These are phyloP conservation scores for Penicillium sp. DNA, from an alignment of 2,329 filamentous ascomycete genomes.

Conservation along the genomic window DNA sequence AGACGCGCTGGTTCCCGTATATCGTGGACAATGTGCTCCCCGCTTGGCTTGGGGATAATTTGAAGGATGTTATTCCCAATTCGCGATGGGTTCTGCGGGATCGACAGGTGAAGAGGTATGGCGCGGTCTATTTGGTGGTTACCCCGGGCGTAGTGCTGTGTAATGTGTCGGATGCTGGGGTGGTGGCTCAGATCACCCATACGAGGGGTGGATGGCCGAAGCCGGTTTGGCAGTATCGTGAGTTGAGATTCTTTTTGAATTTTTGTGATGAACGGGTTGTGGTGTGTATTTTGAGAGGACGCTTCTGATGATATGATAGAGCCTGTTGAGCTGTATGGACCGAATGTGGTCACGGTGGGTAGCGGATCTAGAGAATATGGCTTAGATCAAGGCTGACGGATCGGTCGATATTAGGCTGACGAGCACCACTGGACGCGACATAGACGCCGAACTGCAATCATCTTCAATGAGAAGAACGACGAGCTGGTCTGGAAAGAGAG, in stretches of 20 bases:
- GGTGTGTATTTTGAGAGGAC: not conserved
- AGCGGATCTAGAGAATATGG: not conserved
- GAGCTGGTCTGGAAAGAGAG: conserved; percentile 46
- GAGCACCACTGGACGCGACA: conserved; percentile 51
- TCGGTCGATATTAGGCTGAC: conserved; percentile 24
- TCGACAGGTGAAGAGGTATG: conserved; percentile 20
- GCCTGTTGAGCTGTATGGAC: conserved; percentile 37
- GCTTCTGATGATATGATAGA: conserved; percentile 14
- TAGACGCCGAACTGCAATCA: conserved; percentile 46
- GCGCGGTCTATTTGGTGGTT: conserved; percentile 22
- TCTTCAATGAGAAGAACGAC: conserved; percentile 52
- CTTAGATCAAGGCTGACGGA: not conserved
- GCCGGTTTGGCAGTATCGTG: conserved; percentile 23
- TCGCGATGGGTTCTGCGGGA: conserved; percentile 26
- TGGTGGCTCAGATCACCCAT: conserved; percentile 24
- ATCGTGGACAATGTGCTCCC: conserved; percentile 21
- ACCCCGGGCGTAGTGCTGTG: conserved; percentile 18
- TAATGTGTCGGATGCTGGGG: conserved; percentile 24
- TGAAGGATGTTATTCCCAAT: conserved; percentile 25
- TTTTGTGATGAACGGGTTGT: not conserved
- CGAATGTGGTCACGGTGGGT: conserved; percentile 38
- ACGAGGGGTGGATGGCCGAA: conserved; percentile 23
- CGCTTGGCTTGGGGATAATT: conserved; percentile 18
- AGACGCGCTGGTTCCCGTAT: conserved; percentile 9
- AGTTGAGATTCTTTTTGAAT: not conserved